Base-by-base conservation (phyloP, 177 flowering plant species). In the Vitis hybrid region DNA sequence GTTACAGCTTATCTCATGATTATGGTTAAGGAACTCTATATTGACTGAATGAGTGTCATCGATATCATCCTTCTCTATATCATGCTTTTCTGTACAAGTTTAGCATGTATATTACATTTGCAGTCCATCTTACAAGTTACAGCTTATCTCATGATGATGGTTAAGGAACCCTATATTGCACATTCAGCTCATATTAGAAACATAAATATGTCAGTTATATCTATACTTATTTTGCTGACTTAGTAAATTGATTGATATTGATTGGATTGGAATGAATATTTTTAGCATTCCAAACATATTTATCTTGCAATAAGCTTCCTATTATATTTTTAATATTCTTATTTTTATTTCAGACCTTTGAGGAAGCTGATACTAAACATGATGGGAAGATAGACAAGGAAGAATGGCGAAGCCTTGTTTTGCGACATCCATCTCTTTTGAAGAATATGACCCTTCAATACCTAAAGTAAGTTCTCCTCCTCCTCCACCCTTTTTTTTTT, bases 371-470 rank as follows among this genome's bases (percentile, higher is more conserved):
- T 73, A 83, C 88, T 9, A 85, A 85, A 61, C 86, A 81, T 70
- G 86, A 85, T 50, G 88, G 88, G 66, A 83, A 77, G 79, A 84
- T 84, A 70, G 88, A 84, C 72, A 84, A 84, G 76, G 88, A 84
- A 74, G 87, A 84, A 73, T 84, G 87, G 87, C 66, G 82, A 55
- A 81, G 67, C 61, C 84, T 84, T 68, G 88, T 85, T 70, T 22
- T 81, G 67, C 81, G 83, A 48, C 88, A 85, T 66, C 86, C 88
- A 2, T 85, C 88, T 48, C 84, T 85, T 50, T 60, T 85, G 69
- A 85, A 85, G 77, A 85, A 85, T 73, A 85, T 85, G 86, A 85
- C 86, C 65, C 84, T 84, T 59, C 88, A 77, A 65, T 84, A 84
- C 69, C 88, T 84, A 80, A 82, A 76, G 88, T 85, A 73, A 72